Evolutionary conservation across 2,329 filamentous ascomycete species (phyloP), one percentile per base, ranked within the genome.

Genomic region (Coleophoma eucalyptorum): DNA sequence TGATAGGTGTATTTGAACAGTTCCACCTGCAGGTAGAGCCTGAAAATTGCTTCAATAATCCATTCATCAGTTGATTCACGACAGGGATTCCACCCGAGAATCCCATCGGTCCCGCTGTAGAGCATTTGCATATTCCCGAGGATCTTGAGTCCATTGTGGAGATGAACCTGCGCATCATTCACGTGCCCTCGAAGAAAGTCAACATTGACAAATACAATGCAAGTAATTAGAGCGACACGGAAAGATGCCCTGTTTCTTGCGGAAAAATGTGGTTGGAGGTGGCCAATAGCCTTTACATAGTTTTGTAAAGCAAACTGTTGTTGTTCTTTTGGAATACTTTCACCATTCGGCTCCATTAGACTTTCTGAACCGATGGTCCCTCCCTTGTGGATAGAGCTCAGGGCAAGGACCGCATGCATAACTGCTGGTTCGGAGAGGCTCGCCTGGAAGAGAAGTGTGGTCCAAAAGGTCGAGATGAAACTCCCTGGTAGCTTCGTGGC

Each of bases 151-250:
- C 75, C 75, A 38, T 65, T 73, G n/a, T 66, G 64, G 6, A 78
- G 64, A 55, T 78, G 75, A 4, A 59, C 56, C 31, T 69, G 66
- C 12, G 67, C 71, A 0, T 67, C 59, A 6, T 58, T 54, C 35
- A 69, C 72, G 16, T 67, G 65, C 2, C 72, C 72, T 34, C 77
- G 74, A 52, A 81, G 67, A 56, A 77, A 76, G 62, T 80, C 78
- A 48, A 80, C 72, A 56, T 75, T 79, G 26, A 76, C 73, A 55
- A 79, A 78, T 16, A 80, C 63, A 1, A 78, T 59, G 53, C 75
- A 78, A 5, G 74, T 71, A 3, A 78, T 63, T 11, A 79, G 58
- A 4, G 68, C 64, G 3, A 63, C 62, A 37, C 64, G 20, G 59
- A 62, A 59, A 15, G 64, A 62, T 18, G 53, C 67, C 3, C 63